Conservation (phyloP, 495 filamentous ascomycete genomes). For the Aspergillus asperescens region DNA sequence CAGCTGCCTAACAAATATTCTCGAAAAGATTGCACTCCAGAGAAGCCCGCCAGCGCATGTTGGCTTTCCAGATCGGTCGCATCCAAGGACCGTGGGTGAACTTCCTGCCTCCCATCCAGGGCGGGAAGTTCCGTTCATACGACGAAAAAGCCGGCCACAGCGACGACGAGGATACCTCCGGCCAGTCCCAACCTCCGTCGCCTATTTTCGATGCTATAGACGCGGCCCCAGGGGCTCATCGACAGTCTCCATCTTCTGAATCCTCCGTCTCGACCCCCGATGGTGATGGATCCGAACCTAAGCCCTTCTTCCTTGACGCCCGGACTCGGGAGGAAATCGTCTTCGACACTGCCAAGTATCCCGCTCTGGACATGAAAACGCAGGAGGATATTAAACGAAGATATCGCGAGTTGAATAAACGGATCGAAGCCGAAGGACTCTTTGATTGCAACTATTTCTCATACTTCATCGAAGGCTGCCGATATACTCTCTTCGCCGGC, state of each 20-base stretch:
- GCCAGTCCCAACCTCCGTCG: constrained; percentile 49
- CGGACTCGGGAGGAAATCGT: constrained; percentile 70
- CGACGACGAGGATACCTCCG: constrained; percentile 31
- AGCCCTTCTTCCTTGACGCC: constrained; percentile 63
- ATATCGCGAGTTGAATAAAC: constrained; percentile 69
- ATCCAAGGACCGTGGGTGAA: constrained; percentile 82
- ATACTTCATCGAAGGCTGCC: constrained; percentile 68
- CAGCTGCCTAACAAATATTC: constrained; percentile 8
- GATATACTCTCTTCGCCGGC: constrained; percentile 69
- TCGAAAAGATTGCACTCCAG: constrained; percentile 68
- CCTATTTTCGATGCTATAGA: constrained; percentile 60
- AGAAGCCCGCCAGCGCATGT: constrained; percentile 73
- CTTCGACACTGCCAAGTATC: constrained; percentile 75
- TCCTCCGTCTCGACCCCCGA: constrained; percentile 33
- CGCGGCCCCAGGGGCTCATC: constrained; percentile 29
- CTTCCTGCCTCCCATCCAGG: constrained; percentile 89
- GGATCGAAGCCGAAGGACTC: constrained; percentile 67
- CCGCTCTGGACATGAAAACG: constrained; percentile 65
- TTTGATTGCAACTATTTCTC: constrained; percentile 82
- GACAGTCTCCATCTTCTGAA: constrained; percentile 28
- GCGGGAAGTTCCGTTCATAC: constrained; percentile 70
- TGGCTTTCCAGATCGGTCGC: constrained; percentile 75
- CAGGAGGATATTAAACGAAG: constrained; percentile 74
- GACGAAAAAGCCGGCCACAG: constrained; percentile 28
- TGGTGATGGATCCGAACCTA: constrained; percentile 27